Base-by-base conservation (phyloP, 2,329 filamentous ascomycete genomes). In the Aspergillus floridensis region DNA sequence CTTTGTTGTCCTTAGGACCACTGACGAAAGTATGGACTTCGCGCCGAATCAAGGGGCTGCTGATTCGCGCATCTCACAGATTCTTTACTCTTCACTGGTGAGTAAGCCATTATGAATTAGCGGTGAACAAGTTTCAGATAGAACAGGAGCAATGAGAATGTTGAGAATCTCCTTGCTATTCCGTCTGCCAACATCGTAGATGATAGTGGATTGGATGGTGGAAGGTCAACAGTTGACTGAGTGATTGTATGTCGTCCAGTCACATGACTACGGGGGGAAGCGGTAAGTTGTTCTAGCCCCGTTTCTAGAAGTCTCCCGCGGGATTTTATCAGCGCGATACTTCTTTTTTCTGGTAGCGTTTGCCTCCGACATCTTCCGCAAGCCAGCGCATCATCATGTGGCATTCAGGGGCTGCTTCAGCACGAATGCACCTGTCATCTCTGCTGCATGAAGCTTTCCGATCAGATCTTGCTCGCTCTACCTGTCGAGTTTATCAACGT, bases 361-460 rank as follows among this genome's bases (percentile, higher is more conserved):
- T 44, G 38, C 38, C 38, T 44, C 16, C 38, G 14, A 7, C 38
- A 44, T 8, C 3, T 14, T 44, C n/a, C 38, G 2, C 38, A 7
- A 44, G 6, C 38, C 32, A 35, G 11, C 32, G 11, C 38, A 44
- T 44, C 38, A 44, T 19, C 38, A 44, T 44, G 38, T 44, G 38
- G 38, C 5, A 44, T 19, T 19, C 16, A 44, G 38, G 38, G 6
- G 38, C 38, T n/a, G 14, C 16, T 44, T 44, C 38, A 7, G 16
- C 16, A 7, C 38, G 38, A 19, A n/a, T 16, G 14, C 16, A 66
- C 29, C 58, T 74, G 12, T 63, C 73, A 11, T 63, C 57, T 4
- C 46, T 70, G 10, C 57, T 74, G 14, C 66, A 63, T 53, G 66
- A 61, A 51, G 53, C 71, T 12, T 68, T 69, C 32, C 65, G 61